Evolutionary conservation across 441 rosid species (phyloP).

Genomic region (Gossypium schwendimanii): DNA sequence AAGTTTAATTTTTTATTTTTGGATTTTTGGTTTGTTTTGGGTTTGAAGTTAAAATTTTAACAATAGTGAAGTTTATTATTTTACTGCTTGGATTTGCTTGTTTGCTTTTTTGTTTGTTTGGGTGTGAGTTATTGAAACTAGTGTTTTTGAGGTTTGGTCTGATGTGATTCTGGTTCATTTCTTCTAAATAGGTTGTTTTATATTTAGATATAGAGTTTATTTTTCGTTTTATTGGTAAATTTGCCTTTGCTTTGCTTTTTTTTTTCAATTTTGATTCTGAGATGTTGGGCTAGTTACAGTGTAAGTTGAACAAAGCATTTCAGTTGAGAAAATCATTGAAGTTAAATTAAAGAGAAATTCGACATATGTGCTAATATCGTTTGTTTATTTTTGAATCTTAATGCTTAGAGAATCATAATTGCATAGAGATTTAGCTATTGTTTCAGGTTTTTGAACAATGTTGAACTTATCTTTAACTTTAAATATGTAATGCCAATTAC

Average conservation of each 20-base stretch:
- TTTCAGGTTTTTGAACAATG: background rate
- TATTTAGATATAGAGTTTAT: background rate
- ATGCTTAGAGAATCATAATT: background rate
- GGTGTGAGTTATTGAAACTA: conserved; percentile 31
- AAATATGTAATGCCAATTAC: background rate
- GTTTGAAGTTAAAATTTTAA: too few relatives aligned
- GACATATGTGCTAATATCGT: too few relatives aligned
- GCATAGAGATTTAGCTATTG: background rate
- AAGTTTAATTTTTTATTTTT: too few relatives aligned
- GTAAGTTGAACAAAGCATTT: background rate
- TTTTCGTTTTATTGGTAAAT: background rate
- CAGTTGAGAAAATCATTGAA: too few relatives aligned
- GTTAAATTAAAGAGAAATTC: too few relatives aligned
- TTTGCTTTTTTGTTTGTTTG: too few relatives aligned
- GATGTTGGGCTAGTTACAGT: background rate
- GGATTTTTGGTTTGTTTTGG: too few relatives aligned
- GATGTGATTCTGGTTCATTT: conserved; percentile 7
- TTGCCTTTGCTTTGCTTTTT: background rate
- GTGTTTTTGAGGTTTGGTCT: conserved; percentile 22
- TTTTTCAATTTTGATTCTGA: background rate
- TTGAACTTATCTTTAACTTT: background rate
- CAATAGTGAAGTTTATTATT: too few relatives aligned
- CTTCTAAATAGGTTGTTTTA: conserved; percentile 10
- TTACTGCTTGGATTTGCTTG: too few relatives aligned
- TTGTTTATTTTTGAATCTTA: too few relatives aligned